phyloP scores from a whole-genome alignment of 805 yeast species.

The Metschnikowia peoriensis region DNA sequence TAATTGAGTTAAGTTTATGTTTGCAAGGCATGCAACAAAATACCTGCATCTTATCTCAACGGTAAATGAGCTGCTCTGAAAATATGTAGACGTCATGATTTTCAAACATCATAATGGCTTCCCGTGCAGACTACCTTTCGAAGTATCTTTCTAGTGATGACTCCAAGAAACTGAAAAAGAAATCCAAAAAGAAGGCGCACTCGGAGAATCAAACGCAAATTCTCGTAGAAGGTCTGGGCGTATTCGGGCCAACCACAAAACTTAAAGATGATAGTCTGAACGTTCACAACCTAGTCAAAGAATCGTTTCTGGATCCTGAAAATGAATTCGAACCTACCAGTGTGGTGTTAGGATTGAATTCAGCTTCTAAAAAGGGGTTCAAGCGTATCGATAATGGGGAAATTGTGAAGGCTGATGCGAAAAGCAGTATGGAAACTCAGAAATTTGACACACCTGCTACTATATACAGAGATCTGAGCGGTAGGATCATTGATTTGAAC shows the following conservation, averaged over 20 bases:
- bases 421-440: background rate
- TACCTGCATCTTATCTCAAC: background rate
- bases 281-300: background rate
- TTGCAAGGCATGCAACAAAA: too few relatives aligned
- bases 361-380: slow-evolving; percentile 29
- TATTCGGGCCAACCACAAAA: background rate
- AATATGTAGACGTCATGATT: background rate
- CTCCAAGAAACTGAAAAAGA: slow-evolving; percentile 19
- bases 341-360: slow-evolving; percentile 14
- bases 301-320: slow-evolving; percentile 4
- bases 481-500: slow-evolving; percentile 28
- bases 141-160: slow-evolving; percentile 25
- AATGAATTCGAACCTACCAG: slow-evolving; percentile 25
- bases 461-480: slow-evolving; percentile 42
- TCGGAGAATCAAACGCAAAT: background rate
- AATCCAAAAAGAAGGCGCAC: slow-evolving; percentile 4
- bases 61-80: background rate
- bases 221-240: slow-evolving; percentile 14
- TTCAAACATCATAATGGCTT: slow-evolving; percentile 9
- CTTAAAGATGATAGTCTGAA: background rate
- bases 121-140: slow-evolving; percentile 34
- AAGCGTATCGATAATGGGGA: slow-evolving; percentile 35
- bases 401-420: slow-evolving; percentile 4
- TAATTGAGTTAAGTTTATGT: background rate
- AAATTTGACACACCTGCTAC: slow-evolving; percentile 27